Evolutionary conservation across 345 rosid genomes (phyloP).

Genomic region (Eucalyptus erythrocorys): DNA sequence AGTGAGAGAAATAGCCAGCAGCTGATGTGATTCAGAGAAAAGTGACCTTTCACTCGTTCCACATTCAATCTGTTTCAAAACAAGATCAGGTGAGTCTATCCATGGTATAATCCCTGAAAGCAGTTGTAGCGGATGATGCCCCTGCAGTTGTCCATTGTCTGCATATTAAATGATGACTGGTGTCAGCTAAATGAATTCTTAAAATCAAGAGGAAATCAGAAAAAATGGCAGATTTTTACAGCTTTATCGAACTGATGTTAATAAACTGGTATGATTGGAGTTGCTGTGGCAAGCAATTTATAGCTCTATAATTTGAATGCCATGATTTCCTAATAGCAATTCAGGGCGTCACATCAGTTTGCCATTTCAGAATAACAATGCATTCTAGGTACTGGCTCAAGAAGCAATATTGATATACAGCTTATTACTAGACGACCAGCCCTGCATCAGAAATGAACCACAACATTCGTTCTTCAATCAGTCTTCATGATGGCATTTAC

Average conservation of each 20-base stretch:
- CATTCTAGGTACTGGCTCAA: too few relatives aligned
- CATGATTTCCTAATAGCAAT: too few relatives aligned
- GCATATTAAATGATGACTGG: conserved; percentile 7
- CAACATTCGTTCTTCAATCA: too few relatives aligned
- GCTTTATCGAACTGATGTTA: background rate
- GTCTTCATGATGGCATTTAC: too few relatives aligned
- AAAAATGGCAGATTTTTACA: background rate
- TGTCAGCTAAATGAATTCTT: background rate
- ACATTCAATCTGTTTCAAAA: conserved; percentile 64
- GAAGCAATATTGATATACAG: too few relatives aligned
- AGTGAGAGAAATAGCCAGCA: background rate
- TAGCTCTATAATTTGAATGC: too few relatives aligned
- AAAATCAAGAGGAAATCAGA: background rate
- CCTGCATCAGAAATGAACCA: too few relatives aligned
- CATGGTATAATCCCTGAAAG: conserved; percentile 79
- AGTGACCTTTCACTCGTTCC: conserved; percentile 87
- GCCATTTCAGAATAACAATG: too few relatives aligned
- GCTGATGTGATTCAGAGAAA: background rate
- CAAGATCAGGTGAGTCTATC: conserved; percentile 81
- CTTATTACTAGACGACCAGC: too few relatives aligned
- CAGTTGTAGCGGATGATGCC: conserved; percentile 70
- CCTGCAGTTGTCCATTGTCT: conserved; percentile 66
- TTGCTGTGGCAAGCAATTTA: too few relatives aligned
- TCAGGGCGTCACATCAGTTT: too few relatives aligned
- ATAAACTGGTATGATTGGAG: background rate